Evolutionary conservation across 75 land plant genomes (phyloP).

Genomic region (Azolla pinnata): DNA sequence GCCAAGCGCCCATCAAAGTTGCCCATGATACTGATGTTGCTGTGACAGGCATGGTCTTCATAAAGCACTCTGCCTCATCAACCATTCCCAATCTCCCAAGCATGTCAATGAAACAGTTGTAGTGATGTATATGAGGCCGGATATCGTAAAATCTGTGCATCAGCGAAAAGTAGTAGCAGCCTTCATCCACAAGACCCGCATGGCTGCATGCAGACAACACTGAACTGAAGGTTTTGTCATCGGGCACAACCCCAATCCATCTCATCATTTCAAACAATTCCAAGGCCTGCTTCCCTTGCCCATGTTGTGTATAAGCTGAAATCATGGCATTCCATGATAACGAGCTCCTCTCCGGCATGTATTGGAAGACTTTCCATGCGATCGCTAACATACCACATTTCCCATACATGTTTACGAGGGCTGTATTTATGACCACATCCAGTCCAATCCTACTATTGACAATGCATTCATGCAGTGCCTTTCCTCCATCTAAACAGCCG

Average conservation of each 20-base stretch:
- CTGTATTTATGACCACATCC: neutral
- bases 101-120: neutral
- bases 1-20: neutral
- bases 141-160: neutral
- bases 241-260: slow-evolving; percentile 14
- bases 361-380: slow-evolving; percentile 16
- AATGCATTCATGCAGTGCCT: neutral
- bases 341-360: slow-evolving; percentile 13
- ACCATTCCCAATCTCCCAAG: neutral
- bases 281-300: slow-evolving; percentile 20
- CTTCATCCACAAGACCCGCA: slow-evolving; percentile 19
- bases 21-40: neutral
- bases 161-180: neutral
- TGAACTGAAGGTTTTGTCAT: slow-evolving; percentile 22
- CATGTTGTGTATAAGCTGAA: slow-evolving; percentile 19
- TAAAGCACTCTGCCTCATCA: neutral
- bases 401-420: neutral
- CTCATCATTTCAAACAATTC: slow-evolving; percentile 12
- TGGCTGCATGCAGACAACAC: slow-evolving; percentile 32
- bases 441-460: neutral
- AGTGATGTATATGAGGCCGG: neutral
- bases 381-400: slow-evolving; percentile 11
- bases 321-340: slow-evolving; percentile 37
- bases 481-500: neutral
- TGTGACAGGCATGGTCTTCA: neutral